phyloP scores from a whole-genome alignment of 352 stramenopile species.

The Phytophthora boehmeriae region DNA sequence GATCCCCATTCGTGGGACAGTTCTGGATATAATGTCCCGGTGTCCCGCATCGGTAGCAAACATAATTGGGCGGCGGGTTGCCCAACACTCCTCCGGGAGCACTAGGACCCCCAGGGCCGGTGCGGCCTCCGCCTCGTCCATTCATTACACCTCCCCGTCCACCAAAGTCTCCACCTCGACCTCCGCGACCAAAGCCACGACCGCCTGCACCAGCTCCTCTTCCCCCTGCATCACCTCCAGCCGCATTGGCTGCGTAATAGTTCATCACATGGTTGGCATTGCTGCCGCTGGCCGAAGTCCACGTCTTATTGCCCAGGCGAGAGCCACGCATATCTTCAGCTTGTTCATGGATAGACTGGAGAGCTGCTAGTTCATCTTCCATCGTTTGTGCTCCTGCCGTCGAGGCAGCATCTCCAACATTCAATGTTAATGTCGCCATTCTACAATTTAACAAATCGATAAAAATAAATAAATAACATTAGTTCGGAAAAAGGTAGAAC shows the following conservation, averaged over 20 bases:
- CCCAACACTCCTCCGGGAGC: conserved; percentile 32
- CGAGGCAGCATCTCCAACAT: conserved; percentile 7
- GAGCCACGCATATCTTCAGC: conserved; percentile 80
- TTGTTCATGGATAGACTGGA: conserved; percentile 87
- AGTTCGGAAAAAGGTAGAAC: conserved; percentile 3
- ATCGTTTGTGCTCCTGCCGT: conserved; percentile 72
- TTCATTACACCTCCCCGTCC: conserved; percentile 53
- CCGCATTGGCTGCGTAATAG: conserved; percentile 62
- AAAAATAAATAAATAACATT: conserved; percentile 19
- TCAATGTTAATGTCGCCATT: conserved; percentile 34
- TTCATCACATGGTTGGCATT: conserved; percentile 84
- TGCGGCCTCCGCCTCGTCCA: conserved; percentile 44
- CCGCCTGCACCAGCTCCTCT: conserved; percentile 45
- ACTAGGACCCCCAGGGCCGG: conserved; percentile 23
- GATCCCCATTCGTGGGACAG: conserved; percentile 88
- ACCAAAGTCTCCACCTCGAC: conserved; percentile 44
- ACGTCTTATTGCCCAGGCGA: conserved; percentile 86
- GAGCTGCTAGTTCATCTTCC: conserved; percentile 83
- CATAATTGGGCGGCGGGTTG: conserved; percentile 83
- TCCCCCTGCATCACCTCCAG: conserved; percentile 37
- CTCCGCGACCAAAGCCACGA: conserved; percentile 54
- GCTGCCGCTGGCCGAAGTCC: conserved; percentile 73
- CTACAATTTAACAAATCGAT: conserved; percentile 22
- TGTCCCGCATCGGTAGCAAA: conserved; percentile 85
- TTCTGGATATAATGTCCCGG: conserved; percentile 90